These are phyloP conservation scores for Brassica nigra DNA, from an alignment of 345 rosid species.

Conservation along the genomic window DNA sequence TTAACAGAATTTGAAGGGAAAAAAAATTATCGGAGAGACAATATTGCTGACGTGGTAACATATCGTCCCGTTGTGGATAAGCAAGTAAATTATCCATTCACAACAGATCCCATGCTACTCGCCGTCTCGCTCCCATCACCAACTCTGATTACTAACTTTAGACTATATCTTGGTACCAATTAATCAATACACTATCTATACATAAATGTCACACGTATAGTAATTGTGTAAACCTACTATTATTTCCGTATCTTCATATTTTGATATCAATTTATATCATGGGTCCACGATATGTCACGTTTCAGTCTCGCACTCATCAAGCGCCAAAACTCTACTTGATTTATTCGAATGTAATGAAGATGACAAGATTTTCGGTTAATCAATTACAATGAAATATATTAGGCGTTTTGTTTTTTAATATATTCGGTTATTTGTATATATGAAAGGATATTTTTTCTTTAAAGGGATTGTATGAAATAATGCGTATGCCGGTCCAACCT, in stretches of 20 bases:
- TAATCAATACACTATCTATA: not conserved
- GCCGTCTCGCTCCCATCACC: not conserved
- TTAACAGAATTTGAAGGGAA: not conserved
- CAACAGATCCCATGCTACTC: constrained; percentile 28
- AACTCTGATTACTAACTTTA: not conserved
- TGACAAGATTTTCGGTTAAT: not conserved
- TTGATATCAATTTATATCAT: constrained; percentile 5
- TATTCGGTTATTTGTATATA: no score
- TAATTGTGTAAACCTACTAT: not conserved
- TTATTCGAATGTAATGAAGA: not conserved
- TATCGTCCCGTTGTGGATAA: constrained; percentile 27
- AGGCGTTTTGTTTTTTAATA: no score
- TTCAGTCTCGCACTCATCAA: not conserved
- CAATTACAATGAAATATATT: not conserved
- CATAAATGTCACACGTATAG: not conserved
- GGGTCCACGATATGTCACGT: constrained; percentile 4
- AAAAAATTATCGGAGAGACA: not conserved
- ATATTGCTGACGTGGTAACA: constrained; percentile 33
- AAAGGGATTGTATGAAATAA: no score
- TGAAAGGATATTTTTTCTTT: no score
- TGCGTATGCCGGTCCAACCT: no score
- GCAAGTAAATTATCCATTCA: constrained; percentile 21
- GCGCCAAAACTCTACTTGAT: not conserved
- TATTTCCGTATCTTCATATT: not conserved
- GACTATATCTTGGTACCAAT: not conserved